Percentiles rank a stretch among this genome's conserved stretches.
phyloP scores from a whole-genome alignment of 345 rosid genomes.

The Pistacia integerrima region DNA sequence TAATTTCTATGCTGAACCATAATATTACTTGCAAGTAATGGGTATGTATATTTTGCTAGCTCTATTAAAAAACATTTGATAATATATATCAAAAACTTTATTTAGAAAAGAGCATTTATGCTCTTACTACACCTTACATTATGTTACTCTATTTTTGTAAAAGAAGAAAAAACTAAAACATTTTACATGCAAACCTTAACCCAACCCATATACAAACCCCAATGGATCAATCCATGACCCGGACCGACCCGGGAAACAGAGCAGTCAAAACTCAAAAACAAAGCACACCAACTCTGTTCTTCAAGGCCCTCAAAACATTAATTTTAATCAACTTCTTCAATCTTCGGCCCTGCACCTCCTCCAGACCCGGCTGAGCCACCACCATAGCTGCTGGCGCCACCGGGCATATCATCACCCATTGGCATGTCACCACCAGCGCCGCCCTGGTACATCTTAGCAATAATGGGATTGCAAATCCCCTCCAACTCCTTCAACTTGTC shows the following conservation, averaged over 20 bases:
- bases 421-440: slow-evolving; percentile 24
- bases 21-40: too few species aligned
- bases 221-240: too few species aligned
- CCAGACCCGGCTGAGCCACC: slow-evolving; percentile 20
- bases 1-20: too few species aligned
- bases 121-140: too few species aligned
- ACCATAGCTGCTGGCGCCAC: background rate
- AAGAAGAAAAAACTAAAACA: too few species aligned
- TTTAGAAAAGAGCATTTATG: too few species aligned
- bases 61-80: too few species aligned
- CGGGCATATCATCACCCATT: slow-evolving; percentile 15
- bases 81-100: too few species aligned
- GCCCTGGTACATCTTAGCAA: slow-evolving; percentile 44
- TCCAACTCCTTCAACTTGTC: slow-evolving; percentile 49
- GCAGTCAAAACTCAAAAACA: background rate
- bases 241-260: background rate
- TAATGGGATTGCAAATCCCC: slow-evolving; percentile 42
- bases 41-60: too few species aligned
- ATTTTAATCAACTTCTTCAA: slow-evolving; percentile 50
- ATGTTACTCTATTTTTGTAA: too few species aligned
- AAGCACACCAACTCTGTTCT: background rate
- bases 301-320: background rate
- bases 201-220: too few species aligned
- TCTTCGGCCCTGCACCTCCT: slow-evolving; percentile 45
- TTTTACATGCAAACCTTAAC: too few species aligned